phyloP scores from a whole-genome alignment of 129 eudicot genomes.

The Apium graveolens region DNA sequence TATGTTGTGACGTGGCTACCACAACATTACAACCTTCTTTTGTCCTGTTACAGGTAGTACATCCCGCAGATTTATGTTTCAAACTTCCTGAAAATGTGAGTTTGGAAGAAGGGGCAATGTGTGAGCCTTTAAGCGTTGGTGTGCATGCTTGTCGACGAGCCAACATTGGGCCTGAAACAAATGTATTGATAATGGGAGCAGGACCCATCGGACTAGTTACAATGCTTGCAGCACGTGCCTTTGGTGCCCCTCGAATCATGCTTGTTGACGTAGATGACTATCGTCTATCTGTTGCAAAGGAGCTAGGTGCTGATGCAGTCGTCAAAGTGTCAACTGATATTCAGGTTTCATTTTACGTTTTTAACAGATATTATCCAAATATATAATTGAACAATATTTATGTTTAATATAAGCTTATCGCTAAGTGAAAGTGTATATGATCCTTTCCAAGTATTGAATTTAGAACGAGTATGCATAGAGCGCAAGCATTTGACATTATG shows the following conservation, averaged over 20 bases:
- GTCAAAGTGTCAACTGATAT: slow-evolving; percentile 52
- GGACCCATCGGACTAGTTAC: slow-evolving; percentile 71
- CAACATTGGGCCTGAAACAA: slow-evolving; percentile 52
- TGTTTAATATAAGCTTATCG: neutral
- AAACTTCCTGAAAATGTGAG: slow-evolving; percentile 60
- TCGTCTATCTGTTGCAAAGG: slow-evolving; percentile 54
- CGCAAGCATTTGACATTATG: neutral
- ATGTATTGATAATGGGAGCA: slow-evolving; percentile 56
- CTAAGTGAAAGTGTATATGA: neutral
- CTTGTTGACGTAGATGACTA: slow-evolving; percentile 58
- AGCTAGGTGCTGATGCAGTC: slow-evolving; percentile 54
- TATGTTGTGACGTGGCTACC: neutral
- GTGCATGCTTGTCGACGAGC: slow-evolving; percentile 74
- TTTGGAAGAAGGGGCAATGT: slow-evolving; percentile 78
- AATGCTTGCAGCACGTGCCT: slow-evolving; percentile 70
- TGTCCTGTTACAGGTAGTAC: neutral
- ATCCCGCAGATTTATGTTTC: slow-evolving; percentile 38
- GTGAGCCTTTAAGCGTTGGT: slow-evolving; percentile 70
- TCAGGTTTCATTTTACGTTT: slow-evolving; percentile 25
- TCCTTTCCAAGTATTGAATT: neutral
- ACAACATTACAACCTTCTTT: neutral
- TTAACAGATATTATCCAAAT: neutral
- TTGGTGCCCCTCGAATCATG: slow-evolving; percentile 55
- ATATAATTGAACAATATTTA: neutral
- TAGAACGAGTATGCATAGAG: neutral